Evolutionary conservation across 225 moss, liverwort and hornwort species (phyloP).

Genomic region (Neckera pumila): DNA sequence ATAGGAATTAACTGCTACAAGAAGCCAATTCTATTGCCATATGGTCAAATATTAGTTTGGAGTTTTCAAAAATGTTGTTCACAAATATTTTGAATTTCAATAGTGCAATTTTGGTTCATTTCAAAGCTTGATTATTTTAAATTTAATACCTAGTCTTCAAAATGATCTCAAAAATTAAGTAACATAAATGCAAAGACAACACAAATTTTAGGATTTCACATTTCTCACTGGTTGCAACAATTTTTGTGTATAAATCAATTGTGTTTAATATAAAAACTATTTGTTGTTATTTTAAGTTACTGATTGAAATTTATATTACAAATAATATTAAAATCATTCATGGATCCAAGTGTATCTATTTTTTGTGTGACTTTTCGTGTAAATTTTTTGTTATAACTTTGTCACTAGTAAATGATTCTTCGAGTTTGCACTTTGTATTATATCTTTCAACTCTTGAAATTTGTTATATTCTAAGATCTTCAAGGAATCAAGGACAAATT

Average conservation of each 20-base stretch:
- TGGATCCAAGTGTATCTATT: neutral
- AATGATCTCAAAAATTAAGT: neutral
- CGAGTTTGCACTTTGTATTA: neutral
- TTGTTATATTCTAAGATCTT: neutral
- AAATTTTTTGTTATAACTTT: neutral
- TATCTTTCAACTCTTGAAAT: neutral
- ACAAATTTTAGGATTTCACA: neutral
- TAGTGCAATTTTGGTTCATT: neutral
- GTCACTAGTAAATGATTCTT: neutral
- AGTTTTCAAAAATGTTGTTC: neutral
- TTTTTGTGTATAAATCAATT: neutral
- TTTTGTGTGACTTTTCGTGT: neutral
- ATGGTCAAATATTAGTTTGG: neutral
- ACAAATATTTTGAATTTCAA: neutral
- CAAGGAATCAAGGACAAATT: neutral
- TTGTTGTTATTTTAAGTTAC: neutral
- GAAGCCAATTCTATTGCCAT: neutral
- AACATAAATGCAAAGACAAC: neutral
- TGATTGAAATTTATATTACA: neutral
- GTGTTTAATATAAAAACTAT: too few species aligned
- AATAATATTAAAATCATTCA: neutral
- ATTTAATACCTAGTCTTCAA: neutral
- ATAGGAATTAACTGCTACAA: fast-evolving
- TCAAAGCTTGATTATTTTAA: neutral
- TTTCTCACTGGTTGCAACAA: neutral